phyloP scores from a whole-genome alignment of 768 basidiomycete genomes.

The Hypholoma fasciculare region DNA sequence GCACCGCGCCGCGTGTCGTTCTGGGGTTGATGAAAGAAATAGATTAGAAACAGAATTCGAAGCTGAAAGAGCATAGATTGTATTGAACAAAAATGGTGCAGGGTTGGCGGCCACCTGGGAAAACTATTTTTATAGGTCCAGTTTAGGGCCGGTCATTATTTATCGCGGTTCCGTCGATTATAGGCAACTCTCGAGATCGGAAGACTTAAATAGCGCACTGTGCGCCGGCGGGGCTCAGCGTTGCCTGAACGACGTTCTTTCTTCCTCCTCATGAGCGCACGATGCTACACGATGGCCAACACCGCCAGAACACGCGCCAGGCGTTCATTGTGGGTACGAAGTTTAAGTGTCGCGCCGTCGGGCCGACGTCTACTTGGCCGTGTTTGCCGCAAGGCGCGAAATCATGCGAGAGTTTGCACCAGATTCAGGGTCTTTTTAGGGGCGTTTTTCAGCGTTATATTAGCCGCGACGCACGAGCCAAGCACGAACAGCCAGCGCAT shows the following conservation, averaged over 20 bases:
- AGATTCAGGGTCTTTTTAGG: conserved; percentile 11
- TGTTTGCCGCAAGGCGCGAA: conserved; percentile 14
- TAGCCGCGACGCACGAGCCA: conserved; percentile 4
- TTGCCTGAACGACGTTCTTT: not conserved
- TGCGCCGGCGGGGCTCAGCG: too few species aligned
- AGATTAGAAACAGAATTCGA: not conserved
- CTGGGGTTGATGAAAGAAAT: conserved; percentile 14
- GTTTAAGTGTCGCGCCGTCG: conserved; percentile 1
- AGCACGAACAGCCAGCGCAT: not conserved
- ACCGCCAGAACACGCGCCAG: too few species aligned
- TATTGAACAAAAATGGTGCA: not conserved
- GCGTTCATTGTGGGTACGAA: not conserved
- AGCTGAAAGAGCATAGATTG: too few species aligned
- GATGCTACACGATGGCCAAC: not conserved
- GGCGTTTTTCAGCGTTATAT: conserved; percentile 2
- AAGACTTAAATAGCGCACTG: too few species aligned
- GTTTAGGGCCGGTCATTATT: conserved; percentile 16
- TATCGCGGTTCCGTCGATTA: too few species aligned
- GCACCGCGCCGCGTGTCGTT: conserved; percentile 48
- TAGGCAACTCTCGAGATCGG: too few species aligned
- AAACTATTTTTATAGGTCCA: conserved; percentile 7
- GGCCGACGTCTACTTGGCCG: conserved; percentile 18
- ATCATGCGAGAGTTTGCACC: conserved; percentile 4
- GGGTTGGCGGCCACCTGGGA: not conserved
- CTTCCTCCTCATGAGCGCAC: not conserved